Base-by-base conservation (phyloP, 139 green algal species). In the Asterochloris erici region DNA sequence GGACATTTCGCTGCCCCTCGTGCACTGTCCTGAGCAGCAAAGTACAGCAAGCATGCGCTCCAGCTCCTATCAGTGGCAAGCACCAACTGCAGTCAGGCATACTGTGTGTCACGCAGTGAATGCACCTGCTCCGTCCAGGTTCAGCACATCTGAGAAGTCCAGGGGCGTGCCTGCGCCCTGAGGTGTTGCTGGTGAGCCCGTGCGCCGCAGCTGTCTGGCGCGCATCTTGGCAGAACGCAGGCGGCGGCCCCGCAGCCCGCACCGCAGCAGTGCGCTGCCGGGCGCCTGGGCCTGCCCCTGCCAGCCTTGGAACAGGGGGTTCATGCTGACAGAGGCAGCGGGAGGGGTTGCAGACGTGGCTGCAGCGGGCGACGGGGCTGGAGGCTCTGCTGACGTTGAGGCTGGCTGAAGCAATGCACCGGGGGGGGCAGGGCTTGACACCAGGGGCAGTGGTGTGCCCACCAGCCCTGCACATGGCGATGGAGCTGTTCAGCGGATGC, bases 91-190 rank as follows among this genome's bases (percentile, higher is more conserved):
- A 19, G 11, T 47, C 60, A 26, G 60, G 73, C 21, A 15, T 23
- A 13, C 16, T 0, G 10, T 14, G 21, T 77, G 10, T n/a, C 21
- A 1, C 13, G 15, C 0, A n/a, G 12, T 79, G 29, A 13, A 13
- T 26, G 24, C 14, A n/a, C 24, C 54, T 27, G 68, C 76, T 14
- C 68, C 76, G 68, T 80, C 76, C 21, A 80, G 24, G 26, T 80
- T 62, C 68, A 80, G 68, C 9, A 80, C 60, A 69, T 80, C 76
- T 15, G 76, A 80, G 24, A 80, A 80, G 76, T 80, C 76, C 76
- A 70, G 76, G 19, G 76, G 76, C 16, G 60, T 80, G 0, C 76
- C 76, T 16, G 38, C 76, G 19, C 76, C 76, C 21, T 70, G 60
- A 10, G 23, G 68, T 62, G 23, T 14, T 66, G 47, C 61, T 28